These are phyloP conservation scores for Aphanocladium album DNA, from an alignment of 2,329 filamentous ascomycete species.

Conservation along the genomic window DNA sequence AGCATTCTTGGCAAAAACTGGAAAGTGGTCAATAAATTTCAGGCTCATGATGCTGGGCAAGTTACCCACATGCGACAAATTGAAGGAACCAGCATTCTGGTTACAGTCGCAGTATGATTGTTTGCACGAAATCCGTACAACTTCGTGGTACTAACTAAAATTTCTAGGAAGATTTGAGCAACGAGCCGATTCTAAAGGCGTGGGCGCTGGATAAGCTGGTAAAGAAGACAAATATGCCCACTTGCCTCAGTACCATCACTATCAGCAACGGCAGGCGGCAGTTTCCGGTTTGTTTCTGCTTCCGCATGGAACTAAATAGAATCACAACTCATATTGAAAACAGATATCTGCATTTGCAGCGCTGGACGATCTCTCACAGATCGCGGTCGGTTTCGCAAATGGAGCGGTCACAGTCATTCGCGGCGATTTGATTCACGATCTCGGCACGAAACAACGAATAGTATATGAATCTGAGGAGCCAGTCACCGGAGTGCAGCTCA, in stretches of 20 bases:
- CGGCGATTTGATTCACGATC: slow-evolving; percentile 91
- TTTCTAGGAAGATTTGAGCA: slow-evolving; percentile 72
- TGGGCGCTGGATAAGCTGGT: slow-evolving; percentile 93
- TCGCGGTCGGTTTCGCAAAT: slow-evolving; percentile 94
- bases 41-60: slow-evolving; percentile 71
- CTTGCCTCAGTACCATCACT: slow-evolving; percentile 77
- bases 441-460: slow-evolving; percentile 87
- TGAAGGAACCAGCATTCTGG: slow-evolving; percentile 76
- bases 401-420: slow-evolving; percentile 89
- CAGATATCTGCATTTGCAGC: slow-evolving; percentile 84
- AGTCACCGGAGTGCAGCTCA: slow-evolving; percentile 82
- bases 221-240: slow-evolving; percentile 87
- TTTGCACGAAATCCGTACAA: neutral
- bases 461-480: slow-evolving; percentile 97
- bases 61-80: slow-evolving; percentile 93
- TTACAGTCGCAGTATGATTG: slow-evolving; percentile 64
- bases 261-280: slow-evolving; percentile 88
- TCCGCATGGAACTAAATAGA: fast-evolving
- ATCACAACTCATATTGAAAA: slow-evolving; percentile 24
- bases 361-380: slow-evolving; percentile 81
- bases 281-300: slow-evolving; percentile 61
- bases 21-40: slow-evolving; percentile 82
- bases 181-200: slow-evolving; percentile 88
- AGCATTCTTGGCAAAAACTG: slow-evolving; percentile 83
- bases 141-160: neutral